These are phyloP conservation scores for Bruguiera sexangula DNA, from an alignment of 345 rosid species.

Conservation along the genomic window DNA sequence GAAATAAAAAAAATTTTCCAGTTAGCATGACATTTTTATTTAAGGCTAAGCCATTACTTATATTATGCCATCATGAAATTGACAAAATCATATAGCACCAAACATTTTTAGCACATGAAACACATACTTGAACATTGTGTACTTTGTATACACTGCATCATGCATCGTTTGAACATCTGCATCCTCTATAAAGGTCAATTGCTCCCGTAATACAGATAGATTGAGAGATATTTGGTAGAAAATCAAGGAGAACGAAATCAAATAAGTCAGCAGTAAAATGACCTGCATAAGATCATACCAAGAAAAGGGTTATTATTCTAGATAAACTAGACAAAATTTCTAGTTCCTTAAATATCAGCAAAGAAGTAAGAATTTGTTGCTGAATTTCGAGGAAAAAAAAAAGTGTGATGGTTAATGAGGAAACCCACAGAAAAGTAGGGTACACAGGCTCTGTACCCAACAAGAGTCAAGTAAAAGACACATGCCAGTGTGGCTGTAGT, in stretches of 20 bases:
- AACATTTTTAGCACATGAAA: background rate
- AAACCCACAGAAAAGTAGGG: conserved; percentile 82
- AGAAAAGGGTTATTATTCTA: conserved; percentile 7
- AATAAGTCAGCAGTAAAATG: conserved; percentile 75
- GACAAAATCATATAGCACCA: background rate
- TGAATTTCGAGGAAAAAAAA: background rate
- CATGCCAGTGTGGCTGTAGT: conserved; percentile 81
- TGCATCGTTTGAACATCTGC: conserved; percentile 82
- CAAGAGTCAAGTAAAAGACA: conserved; percentile 77
- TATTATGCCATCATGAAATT: background rate
- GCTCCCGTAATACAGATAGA: conserved; percentile 57
- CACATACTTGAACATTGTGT: conserved; percentile 82
- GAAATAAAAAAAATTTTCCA: background rate
- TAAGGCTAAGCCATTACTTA: background rate
- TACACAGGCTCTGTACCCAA: conserved; percentile 91
- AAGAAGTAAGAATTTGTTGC: background rate
- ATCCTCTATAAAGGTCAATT: conserved; percentile 66
- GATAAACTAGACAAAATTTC: background rate
- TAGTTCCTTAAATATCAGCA: conserved; percentile 6
- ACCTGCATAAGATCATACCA: conserved; percentile 42
- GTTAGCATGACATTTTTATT: background rate
- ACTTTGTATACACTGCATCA: conserved; percentile 74
- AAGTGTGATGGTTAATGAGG: background rate
- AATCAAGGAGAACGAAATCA: conserved; percentile 71
- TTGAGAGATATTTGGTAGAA: conserved; percentile 83